A percentile compares a stretch with the other conserved stretches of the same genome.
Conservation (phyloP, 768 basidiomycete species). For the Xerocomellus amylosporus region DNA sequence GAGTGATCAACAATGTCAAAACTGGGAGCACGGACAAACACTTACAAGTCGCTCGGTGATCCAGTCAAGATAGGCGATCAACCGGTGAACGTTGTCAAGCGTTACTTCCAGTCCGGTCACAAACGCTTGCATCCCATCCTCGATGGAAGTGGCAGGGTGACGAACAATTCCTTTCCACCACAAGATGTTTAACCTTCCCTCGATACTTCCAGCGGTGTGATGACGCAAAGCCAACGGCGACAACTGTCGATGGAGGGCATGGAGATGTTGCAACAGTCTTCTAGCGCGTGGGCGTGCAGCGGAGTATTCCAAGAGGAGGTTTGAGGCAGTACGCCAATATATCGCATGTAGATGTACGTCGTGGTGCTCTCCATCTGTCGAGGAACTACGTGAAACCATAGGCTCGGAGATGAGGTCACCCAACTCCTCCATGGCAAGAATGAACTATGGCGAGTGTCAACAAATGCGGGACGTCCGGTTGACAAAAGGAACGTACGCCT, state of each 20-base stretch:
- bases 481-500: conserved; percentile 20
- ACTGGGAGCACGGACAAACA: neutral
- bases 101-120: conserved; percentile 21
- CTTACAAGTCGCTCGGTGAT: conserved; percentile 28
- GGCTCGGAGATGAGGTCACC: conserved; percentile 14
- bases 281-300: conserved; percentile 24
- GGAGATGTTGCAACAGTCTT: conserved; percentile 16
- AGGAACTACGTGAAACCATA: neutral
- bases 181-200: neutral
- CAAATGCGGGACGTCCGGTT: neutral
- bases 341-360: conserved; percentile 23
- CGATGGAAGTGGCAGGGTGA: neutral
- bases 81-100: conserved; percentile 17
- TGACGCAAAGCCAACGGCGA: neutral
- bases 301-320: conserved; percentile 33
- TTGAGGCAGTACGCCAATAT: conserved; percentile 30
- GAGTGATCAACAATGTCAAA: conserved; percentile 1
- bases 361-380: neutral
- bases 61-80: conserved; percentile 29
- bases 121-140: conserved; percentile 13
- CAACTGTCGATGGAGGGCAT: conserved; percentile 12
- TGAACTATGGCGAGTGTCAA: conserved; percentile 18
- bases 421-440: conserved; percentile 32
- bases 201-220: neutral
- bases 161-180: conserved; percentile 10